phyloP scores from a whole-genome alignment of 108 stramenopile genomes.

The Skeletonema potamos region DNA sequence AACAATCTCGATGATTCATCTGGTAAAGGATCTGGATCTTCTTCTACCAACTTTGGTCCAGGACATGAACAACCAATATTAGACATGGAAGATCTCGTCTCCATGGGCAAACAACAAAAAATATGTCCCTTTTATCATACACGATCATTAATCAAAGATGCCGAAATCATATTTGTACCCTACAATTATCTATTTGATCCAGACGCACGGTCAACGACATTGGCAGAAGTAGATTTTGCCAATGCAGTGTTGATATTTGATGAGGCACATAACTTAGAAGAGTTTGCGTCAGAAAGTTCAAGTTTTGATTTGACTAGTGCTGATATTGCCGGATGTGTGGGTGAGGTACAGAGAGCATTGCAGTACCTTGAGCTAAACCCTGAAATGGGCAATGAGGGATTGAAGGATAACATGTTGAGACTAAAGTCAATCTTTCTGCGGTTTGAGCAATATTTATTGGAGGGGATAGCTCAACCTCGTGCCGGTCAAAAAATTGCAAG shows the following conservation, averaged over 20 bases:
- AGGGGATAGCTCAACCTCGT: constrained; percentile 15
- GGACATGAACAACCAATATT: constrained; percentile 67
- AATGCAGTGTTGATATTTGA: constrained; percentile 95
- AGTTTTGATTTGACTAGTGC: constrained; percentile 87
- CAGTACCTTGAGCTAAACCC: constrained; percentile 44
- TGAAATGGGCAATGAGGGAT: constrained; percentile 28
- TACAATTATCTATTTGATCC: constrained; percentile 99
- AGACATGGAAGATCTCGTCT: constrained; percentile 96
- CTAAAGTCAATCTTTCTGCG: constrained; percentile 79
- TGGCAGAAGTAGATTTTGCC: constrained; percentile 78
- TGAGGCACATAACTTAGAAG: constrained; percentile 99
- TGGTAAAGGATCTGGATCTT: constrained; percentile 3
- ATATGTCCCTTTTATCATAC: constrained; percentile 96
- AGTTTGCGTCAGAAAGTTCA: constrained; percentile 91
- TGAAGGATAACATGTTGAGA: constrained; percentile 64
- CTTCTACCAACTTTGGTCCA: not conserved
- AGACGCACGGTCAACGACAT: constrained; percentile 68
- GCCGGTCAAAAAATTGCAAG: not conserved
- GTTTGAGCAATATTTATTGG: constrained; percentile 76
- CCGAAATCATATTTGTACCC: constrained; percentile 94
- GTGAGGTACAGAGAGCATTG: constrained; percentile 62
- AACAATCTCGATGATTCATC: constrained; percentile 77
- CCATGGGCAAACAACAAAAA: constrained; percentile 69
- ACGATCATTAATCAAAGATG: constrained; percentile 61
- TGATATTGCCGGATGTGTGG: constrained; percentile 84